phyloP scores from a whole-genome alignment of 2,329 filamentous ascomycete species.

The Sclerotinia borealis region DNA sequence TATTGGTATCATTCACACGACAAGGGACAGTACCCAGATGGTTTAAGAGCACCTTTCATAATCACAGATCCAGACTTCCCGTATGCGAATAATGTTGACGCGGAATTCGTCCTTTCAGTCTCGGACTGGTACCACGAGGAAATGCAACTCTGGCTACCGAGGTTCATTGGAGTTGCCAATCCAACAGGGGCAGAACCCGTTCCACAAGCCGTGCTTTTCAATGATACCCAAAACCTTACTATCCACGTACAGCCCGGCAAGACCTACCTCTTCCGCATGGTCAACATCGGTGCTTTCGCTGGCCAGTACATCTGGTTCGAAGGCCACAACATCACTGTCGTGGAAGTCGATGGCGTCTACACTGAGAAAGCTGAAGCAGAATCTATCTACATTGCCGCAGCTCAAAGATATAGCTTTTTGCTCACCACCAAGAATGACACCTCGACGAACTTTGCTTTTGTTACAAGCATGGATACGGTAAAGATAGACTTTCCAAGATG shows the following conservation, averaged over 20 bases:
- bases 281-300: slow-evolving; percentile 69
- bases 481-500: neutral
- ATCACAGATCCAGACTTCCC: slow-evolving; percentile 47
- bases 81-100: slow-evolving; percentile 44
- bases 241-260: slow-evolving; percentile 58
- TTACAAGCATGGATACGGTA: slow-evolving; percentile 60
- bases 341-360: slow-evolving; percentile 70
- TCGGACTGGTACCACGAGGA: slow-evolving; percentile 57
- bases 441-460: slow-evolving; percentile 58
- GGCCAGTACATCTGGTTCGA: slow-evolving; percentile 63
- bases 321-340: slow-evolving; percentile 59
- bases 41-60: slow-evolving; percentile 49
- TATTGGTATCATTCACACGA: slow-evolving; percentile 69
- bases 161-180: slow-evolving; percentile 43
- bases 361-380: slow-evolving; percentile 51
- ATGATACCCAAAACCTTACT: slow-evolving; percentile 58
- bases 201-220: slow-evolving; percentile 62
- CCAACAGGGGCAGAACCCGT: slow-evolving; percentile 52
- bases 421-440: slow-evolving; percentile 59
- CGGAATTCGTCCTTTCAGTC: slow-evolving; percentile 50
- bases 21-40: slow-evolving; percentile 52
- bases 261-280: slow-evolving; percentile 66
- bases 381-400: slow-evolving; percentile 60
- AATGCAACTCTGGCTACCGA: slow-evolving; percentile 39
- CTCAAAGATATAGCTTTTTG: slow-evolving; percentile 60